Evolutionary conservation across 345 rosid species (phyloP), one percentile per base, ranked within the genome.

Genomic region (Moringa oleifera): DNA sequence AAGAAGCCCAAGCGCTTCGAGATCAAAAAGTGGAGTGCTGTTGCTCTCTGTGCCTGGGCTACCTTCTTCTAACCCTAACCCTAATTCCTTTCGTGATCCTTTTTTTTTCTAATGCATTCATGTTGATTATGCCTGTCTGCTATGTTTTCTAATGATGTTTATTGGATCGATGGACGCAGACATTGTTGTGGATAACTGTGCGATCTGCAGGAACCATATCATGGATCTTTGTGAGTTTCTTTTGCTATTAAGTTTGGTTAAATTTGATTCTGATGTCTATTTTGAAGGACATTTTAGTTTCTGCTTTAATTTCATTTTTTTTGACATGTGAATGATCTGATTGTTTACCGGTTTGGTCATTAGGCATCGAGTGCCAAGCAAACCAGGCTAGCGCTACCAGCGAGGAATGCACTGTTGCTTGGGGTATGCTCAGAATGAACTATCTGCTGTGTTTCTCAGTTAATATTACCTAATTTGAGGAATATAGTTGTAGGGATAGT

Each of bases 1-100:
- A 83, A 87, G 89, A 88, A 90, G 74, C 79, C 95, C 19, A 88
- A 94, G 73, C 75, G 83, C 23, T 90, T 90, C 62, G 99, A 90
- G 68, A 87, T 94, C 64, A 94, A 90, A 24, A 94, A 90, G 81
- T 90, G 99, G 99, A 88, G 82, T 59, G 92, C 99, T 41, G 96
- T 94, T 37, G 73, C 96, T 4, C 96, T 94, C 57, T 94, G 97
- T 96, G 96, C 96, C 21, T 94, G 95, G 97, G 99, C 97, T 93
- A 68, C 24, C 23, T 37, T 23, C 16, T 62, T 49, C 58, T 21
- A 59, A 50, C 76, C 77, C 71, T 68, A 62, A 16, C 47, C 6
- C 12, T 20, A 17, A 15, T 57, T 23, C 47, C 16, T 41, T 41
- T 11, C 12, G 13, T 41, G 33, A 28, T 41, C 47, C 47, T 41